A percentile compares a stretch with the other conserved stretches of the same genome.
phyloP scores from a whole-genome alignment of 371 early-diverging fungal species.

The Smittium mucronatum region DNA sequence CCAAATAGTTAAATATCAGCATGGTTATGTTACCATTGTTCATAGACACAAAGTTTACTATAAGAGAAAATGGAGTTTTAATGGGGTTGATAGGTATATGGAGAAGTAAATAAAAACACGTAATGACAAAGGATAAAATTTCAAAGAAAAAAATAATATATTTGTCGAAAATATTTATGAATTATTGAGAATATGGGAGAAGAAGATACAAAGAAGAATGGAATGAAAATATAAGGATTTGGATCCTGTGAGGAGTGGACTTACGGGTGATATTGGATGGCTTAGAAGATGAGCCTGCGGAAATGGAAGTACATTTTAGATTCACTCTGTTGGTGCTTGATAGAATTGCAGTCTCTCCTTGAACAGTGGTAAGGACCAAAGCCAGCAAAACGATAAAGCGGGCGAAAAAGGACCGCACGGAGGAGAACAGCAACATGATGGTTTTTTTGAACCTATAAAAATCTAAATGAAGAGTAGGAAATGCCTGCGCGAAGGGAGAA shows the following conservation, averaged over 20 bases:
- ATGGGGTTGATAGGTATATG: neutral
- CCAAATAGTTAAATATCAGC: constrained; percentile 22
- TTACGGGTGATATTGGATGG: neutral
- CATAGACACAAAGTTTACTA: too few species aligned
- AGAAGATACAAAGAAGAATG: too few species aligned
- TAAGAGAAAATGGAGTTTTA: neutral
- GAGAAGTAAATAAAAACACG: neutral
- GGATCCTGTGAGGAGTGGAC: neutral
- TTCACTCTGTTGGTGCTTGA: neutral
- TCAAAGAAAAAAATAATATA: too few species aligned
- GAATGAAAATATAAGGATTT: too few species aligned
- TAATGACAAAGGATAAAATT: too few species aligned
- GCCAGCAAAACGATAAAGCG: neutral
- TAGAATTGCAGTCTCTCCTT: neutral
- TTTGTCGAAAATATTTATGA: too few species aligned
- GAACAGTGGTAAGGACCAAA: neutral
- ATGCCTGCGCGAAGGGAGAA: too few species aligned
- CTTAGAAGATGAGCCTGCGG: neutral
- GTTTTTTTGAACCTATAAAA: too few species aligned
- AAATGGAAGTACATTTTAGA: neutral
- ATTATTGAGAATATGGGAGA: too few species aligned
- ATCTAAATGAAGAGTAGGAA: too few species aligned
- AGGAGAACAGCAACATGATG: too few species aligned
- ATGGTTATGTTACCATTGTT: too few species aligned
- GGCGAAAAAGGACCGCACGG: neutral